These are phyloP conservation scores for Amanita molliuscula DNA, from an alignment of 768 basidiomycete genomes.

Conservation along the genomic window DNA sequence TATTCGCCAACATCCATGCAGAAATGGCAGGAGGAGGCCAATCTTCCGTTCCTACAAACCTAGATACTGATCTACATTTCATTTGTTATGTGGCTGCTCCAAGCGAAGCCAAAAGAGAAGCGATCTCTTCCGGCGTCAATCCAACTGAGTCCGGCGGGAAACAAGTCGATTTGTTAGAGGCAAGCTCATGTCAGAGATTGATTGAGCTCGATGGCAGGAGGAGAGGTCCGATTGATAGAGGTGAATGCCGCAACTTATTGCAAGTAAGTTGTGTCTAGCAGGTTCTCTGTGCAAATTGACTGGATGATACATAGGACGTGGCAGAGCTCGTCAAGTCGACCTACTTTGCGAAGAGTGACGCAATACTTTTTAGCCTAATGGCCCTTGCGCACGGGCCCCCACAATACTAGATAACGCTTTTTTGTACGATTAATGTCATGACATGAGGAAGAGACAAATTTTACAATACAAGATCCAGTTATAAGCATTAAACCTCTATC, in stretches of 20 bases:
- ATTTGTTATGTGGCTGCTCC: slow-evolving; percentile 77
- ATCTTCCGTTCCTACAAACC: slow-evolving; percentile 47
- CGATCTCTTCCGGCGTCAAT: not conserved
- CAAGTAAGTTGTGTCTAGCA: slow-evolving; percentile 25
- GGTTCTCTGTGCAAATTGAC: not conserved
- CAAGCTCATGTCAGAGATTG: slow-evolving; percentile 30
- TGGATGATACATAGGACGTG: slow-evolving; percentile 37
- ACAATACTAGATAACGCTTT: not conserved
- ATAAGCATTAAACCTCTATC: not conserved
- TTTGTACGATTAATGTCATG: not conserved
- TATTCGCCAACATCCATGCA: slow-evolving; percentile 73
- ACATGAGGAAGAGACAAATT: no score
- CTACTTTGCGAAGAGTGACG: slow-evolving; percentile 44
- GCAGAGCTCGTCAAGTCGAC: slow-evolving; percentile 49
- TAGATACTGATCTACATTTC: slow-evolving; percentile 76
- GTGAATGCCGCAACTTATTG: slow-evolving; percentile 49
- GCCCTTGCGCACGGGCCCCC: slow-evolving; percentile 31
- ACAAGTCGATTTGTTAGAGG: not conserved
- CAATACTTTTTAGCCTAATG: slow-evolving; percentile 59
- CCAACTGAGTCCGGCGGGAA: not conserved
- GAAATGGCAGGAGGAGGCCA: slow-evolving; percentile 64
- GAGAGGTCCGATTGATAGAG: slow-evolving; percentile 72
- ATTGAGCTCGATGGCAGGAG: slow-evolving; percentile 82
- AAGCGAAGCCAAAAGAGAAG: not conserved
- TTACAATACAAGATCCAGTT: not conserved